These are phyloP conservation scores for Yarrowia hollandica DNA, from an alignment of 805 yeast genomes.

Conservation along the genomic window DNA sequence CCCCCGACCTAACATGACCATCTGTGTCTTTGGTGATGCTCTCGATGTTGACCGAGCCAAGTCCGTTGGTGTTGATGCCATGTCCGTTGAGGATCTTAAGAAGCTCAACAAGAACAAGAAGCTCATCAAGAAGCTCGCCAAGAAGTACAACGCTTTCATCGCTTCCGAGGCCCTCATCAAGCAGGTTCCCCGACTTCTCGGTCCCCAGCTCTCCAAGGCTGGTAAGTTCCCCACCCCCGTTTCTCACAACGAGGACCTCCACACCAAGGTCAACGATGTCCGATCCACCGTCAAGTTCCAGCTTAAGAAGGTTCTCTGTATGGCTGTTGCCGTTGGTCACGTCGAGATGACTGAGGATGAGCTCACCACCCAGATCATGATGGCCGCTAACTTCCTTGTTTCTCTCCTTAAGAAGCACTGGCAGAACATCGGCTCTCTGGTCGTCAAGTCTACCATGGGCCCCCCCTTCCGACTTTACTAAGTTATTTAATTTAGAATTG, in stretches of 20 bases:
- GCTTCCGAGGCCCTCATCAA: slow-evolving; percentile 99
- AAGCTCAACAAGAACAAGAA: slow-evolving; percentile 99
- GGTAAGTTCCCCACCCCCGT: slow-evolving; percentile 99
- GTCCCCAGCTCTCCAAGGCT: slow-evolving; percentile 99
- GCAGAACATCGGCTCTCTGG: slow-evolving; percentile 99
- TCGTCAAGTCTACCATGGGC: slow-evolving; percentile 99
- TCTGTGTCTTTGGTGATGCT: slow-evolving; percentile 99
- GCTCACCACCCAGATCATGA: slow-evolving; percentile 95
- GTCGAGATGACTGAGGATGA: slow-evolving; percentile 98
- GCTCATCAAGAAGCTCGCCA: slow-evolving; percentile 98
- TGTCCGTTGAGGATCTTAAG: slow-evolving; percentile 99
- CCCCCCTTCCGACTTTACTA: slow-evolving; percentile 99
- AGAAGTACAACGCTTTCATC: slow-evolving; percentile 99
- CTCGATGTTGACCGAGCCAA: slow-evolving; percentile 99
- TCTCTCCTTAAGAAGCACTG: slow-evolving; percentile 99
- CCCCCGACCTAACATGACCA: slow-evolving; percentile 99
- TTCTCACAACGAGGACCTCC: slow-evolving; percentile 97
- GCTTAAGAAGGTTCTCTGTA: slow-evolving; percentile 98
- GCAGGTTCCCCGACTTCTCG: slow-evolving; percentile 99
- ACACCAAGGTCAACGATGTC: slow-evolving; percentile 93
- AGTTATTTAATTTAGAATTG: slow-evolving; percentile 33
- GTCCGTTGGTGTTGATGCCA: slow-evolving; percentile 98
- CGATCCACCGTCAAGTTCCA: slow-evolving; percentile 99
- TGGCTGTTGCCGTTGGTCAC: slow-evolving; percentile 99
- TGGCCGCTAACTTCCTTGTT: slow-evolving; percentile 98